Conservation (phyloP, 2,329 filamentous ascomycete genomes). For the Karstenula rhodostoma region DNA sequence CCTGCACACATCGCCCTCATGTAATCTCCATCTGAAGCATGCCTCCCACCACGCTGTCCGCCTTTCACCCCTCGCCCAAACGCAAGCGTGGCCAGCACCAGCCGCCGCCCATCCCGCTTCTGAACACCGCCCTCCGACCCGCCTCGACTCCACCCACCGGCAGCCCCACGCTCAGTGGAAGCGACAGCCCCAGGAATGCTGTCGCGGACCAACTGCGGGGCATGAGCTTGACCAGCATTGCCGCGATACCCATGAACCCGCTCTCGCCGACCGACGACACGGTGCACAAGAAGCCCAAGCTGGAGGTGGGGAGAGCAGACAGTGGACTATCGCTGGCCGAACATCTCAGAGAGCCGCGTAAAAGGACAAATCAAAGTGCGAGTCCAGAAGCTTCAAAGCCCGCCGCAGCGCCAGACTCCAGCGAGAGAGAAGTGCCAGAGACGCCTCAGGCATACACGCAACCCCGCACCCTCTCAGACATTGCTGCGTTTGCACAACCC, state of each 20-base stretch:
- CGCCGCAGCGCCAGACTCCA: slow-evolving; percentile 9
- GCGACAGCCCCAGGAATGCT: slow-evolving; percentile 45
- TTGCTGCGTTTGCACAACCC: slow-evolving; percentile 40
- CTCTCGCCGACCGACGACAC: slow-evolving; percentile 46
- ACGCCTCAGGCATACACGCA: slow-evolving; percentile 37
- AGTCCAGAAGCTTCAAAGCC: slow-evolving; percentile 18
- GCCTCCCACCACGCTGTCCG: slow-evolving; percentile 43
- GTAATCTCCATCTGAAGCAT: slow-evolving; percentile 39
- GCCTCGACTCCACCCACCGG: slow-evolving; percentile 32
- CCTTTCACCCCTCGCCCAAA: slow-evolving; percentile 46
- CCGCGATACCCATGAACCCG: slow-evolving; percentile 43
- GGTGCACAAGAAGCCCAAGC: slow-evolving; percentile 48
- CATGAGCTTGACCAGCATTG: slow-evolving; percentile 37
- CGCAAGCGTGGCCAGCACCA: slow-evolving; percentile 49
- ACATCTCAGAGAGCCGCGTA: slow-evolving; percentile 16
- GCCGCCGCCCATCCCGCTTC: slow-evolving; percentile 36
- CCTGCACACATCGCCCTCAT: slow-evolving; percentile 30
- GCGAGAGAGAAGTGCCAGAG: slow-evolving; percentile 37
- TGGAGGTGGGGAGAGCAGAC: slow-evolving; percentile 33
- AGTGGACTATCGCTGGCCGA: slow-evolving; percentile 26
- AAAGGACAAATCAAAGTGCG: slow-evolving; percentile 6
- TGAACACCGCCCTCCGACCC: slow-evolving; percentile 43
- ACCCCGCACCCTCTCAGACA: slow-evolving; percentile 45
- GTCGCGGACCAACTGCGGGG: slow-evolving; percentile 48
- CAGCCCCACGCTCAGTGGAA: slow-evolving; percentile 32